Base-by-base conservation (phyloP, 345 rosid species). In the Citrus sinensis region DNA sequence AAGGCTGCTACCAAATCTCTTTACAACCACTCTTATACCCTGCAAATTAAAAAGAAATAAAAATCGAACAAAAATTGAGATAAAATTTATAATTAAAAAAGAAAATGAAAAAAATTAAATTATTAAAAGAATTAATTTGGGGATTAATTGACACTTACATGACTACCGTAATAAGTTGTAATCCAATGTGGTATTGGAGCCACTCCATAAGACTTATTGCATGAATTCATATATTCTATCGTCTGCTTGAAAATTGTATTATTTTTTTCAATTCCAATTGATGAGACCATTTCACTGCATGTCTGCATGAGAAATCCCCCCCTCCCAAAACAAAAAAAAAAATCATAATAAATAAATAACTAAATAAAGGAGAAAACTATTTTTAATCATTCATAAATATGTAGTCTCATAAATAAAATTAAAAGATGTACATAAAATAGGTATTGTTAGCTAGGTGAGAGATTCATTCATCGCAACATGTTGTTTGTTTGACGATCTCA, bases 1-100 rank as follows among this genome's bases (percentile, higher is more conserved):
- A 30, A 82, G 79, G 69, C 72, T 82, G 71, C 82, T 79, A 6
- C 75, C 80, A 60, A 82, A 82, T 35, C 76, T 82, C 60, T 39
- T 60, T 6, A 76, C 62, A 14, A 82, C 80, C 66, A 61, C 79
- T 7, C 37, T 74, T 51, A 78, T 62, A 29, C 78, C 29, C 79
- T 82, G 64, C 71, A 40, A 9, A 40, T 42, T 42, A 9, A 74
- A 27, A 19, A 1, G 11, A 58, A 27, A 49, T 70, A 7, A 2
- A 29, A 9, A 9, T 8, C 1, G n/a, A 67, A 13, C n/a, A 30
- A 30, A 30, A 30, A 30, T 30, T 7, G n/a, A 37, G n/a, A 10
- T 19, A 22, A 19, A 39, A 0, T 49, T 29, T 1, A 9, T 4
- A 22, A 35, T 4, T 7, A 0, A 25, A 42, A 13, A 29, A n/a